Percentiles rank a stretch among this genome's conserved stretches.
phyloP scores from a whole-genome alignment of 805 yeast genomes.

The Saturnispora mendoncae region DNA sequence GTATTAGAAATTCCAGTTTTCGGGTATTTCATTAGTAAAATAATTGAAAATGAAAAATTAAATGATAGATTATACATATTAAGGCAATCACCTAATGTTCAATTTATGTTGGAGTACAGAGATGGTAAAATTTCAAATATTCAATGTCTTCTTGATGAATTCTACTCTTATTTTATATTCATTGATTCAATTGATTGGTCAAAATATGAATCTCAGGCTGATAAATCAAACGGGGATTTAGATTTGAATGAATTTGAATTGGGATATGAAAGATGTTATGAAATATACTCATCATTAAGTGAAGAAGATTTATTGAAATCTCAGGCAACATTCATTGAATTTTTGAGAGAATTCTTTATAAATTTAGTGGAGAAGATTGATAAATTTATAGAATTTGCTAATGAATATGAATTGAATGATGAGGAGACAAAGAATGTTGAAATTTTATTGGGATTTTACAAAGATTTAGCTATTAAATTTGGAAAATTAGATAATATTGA shows the following conservation, averaged over 20 bases:
- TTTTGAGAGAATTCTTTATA: slow-evolving; percentile 13
- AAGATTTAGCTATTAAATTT: slow-evolving; percentile 12
- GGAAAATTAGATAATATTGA: not conserved
- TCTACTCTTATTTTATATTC: slow-evolving; percentile 29
- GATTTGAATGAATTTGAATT: slow-evolving; percentile 3
- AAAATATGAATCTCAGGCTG: slow-evolving; percentile 15
- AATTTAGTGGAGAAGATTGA: slow-evolving; percentile 11
- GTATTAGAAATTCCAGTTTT: slow-evolving; percentile 31
- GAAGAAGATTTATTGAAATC: slow-evolving; percentile 15
- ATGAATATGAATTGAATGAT: slow-evolving; percentile 17
- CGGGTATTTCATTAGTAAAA: slow-evolving; percentile 19
- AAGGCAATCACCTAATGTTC: slow-evolving; percentile 33
- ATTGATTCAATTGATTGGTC: slow-evolving; percentile 19
- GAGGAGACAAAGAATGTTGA: slow-evolving; percentile 16
- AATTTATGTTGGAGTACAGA: slow-evolving; percentile 26
- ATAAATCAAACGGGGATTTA: slow-evolving; percentile 3
- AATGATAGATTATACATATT: slow-evolving; percentile 26
- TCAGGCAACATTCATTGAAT: slow-evolving; percentile 11
- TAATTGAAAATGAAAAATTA: not conserved
- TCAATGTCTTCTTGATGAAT: slow-evolving; percentile 25
- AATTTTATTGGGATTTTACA: slow-evolving; percentile 17
- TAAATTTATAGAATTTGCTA: slow-evolving; percentile 12
- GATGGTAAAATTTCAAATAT: slow-evolving; percentile 16
- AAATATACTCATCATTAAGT: slow-evolving; percentile 12
- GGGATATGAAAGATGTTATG: slow-evolving; percentile 12